phyloP scores from a whole-genome alignment of 1,139 yeast species.

The Sugiyamaella novakii region DNA sequence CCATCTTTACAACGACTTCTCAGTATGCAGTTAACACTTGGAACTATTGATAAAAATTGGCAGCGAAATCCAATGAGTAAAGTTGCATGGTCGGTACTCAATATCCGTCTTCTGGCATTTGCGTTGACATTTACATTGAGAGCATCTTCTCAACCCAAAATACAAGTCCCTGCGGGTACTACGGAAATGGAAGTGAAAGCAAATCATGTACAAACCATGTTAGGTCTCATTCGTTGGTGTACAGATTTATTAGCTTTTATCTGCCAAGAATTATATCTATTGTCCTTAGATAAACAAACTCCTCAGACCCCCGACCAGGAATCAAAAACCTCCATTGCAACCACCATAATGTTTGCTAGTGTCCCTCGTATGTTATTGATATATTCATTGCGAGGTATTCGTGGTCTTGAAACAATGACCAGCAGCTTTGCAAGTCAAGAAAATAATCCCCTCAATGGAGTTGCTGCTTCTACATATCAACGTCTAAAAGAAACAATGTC shows the following conservation, averaged over 20 bases:
- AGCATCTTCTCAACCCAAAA: slow-evolving; percentile 32
- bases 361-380: slow-evolving; percentile 70
- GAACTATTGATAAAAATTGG: slow-evolving; percentile 53
- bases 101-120: slow-evolving; percentile 69
- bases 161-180: slow-evolving; percentile 24
- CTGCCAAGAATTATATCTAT: slow-evolving; percentile 61
- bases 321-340: slow-evolving; percentile 34
- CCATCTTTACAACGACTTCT: slow-evolving; percentile 71
- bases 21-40: slow-evolving; percentile 63
- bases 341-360: slow-evolving; percentile 53
- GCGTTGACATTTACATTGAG: slow-evolving; percentile 74
- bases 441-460: slow-evolving; percentile 33
- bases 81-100: slow-evolving; percentile 68
- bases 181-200: slow-evolving; percentile 57
- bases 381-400: slow-evolving; percentile 69
- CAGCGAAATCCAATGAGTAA: slow-evolving; percentile 53
- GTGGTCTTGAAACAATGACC: slow-evolving; percentile 60
- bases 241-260: slow-evolving; percentile 67
- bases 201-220: slow-evolving; percentile 59
- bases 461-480: slow-evolving; percentile 35
- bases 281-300: slow-evolving; percentile 27
- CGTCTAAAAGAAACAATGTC: slow-evolving; percentile 54
- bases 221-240: slow-evolving; percentile 80
- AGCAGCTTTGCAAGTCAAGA: slow-evolving; percentile 43
- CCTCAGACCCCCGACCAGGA: slow-evolving; percentile 15